A percentile compares a stretch with the other conserved stretches of the same genome.
These are phyloP conservation scores for Pisolithus sp. DNA, from an alignment of 768 basidiomycete species.

Conservation along the genomic window DNA sequence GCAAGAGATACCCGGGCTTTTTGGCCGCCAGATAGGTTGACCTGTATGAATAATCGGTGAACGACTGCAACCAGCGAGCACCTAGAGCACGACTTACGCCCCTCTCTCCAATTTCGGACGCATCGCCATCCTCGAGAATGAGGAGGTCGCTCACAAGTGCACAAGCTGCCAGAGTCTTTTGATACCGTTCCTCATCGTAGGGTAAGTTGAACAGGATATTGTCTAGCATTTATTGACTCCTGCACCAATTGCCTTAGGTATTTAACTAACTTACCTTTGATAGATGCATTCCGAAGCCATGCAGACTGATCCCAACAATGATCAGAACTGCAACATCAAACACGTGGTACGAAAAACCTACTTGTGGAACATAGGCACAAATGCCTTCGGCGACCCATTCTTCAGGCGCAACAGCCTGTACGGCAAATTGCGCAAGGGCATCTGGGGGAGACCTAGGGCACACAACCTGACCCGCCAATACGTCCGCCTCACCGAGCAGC, in stretches of 20 bases:
- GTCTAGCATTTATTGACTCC: constrained; percentile 23
- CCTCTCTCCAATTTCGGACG: constrained; percentile 82
- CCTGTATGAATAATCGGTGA: constrained; percentile 12
- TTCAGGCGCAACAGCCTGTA: constrained; percentile 35
- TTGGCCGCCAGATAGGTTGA: constrained; percentile 46
- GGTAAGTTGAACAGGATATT: constrained; percentile 82
- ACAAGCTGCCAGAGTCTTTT: constrained; percentile 69
- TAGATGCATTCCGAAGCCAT: constrained; percentile 72
- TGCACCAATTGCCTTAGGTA: neutral
- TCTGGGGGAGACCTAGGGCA: constrained; percentile 81
- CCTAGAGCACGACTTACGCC: constrained; percentile 42
- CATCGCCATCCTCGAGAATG: constrained; percentile 83
- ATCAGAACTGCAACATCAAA: neutral
- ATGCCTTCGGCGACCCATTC: constrained; percentile 71
- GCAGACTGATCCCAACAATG: constrained; percentile 31
- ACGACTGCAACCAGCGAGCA: neutral
- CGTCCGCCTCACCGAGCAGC: constrained; percentile 82
- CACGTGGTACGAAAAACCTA: constrained; percentile 16
- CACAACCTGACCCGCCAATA: constrained; percentile 67
- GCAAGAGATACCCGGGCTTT: constrained; percentile 70
- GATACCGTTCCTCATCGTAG: constrained; percentile 65
- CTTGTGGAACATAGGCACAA: constrained; percentile 81
- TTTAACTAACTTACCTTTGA: constrained; percentile 35
- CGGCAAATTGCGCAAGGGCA: constrained; percentile 53
- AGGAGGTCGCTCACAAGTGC: constrained; percentile 70